Conservation (phyloP, 805 yeast genomes). For the Ogataea zsoltii region DNA sequence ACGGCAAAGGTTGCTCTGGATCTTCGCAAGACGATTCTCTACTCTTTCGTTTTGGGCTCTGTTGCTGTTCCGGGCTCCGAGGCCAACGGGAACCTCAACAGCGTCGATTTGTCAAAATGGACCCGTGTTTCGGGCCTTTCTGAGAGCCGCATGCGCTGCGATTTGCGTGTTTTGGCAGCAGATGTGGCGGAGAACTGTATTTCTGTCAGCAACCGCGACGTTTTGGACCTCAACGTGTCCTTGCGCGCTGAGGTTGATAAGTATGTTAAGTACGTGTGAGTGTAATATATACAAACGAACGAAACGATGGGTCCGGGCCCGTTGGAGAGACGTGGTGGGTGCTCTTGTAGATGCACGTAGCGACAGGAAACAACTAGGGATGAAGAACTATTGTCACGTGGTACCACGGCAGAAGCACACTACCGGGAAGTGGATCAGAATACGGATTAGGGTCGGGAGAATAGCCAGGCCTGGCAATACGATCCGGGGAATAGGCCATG, state of each 20-base stretch:
- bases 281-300: neutral
- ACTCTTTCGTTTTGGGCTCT: constrained; percentile 9
- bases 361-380: too few relatives aligned
- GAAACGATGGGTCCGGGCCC: too few relatives aligned
- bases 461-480: too few relatives aligned
- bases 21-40: constrained; percentile 5
- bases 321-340: too few relatives aligned
- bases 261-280: constrained; percentile 22
- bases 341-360: too few relatives aligned
- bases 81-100: neutral
- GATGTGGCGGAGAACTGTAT: constrained; percentile 2
- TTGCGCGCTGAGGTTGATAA: constrained; percentile 20
- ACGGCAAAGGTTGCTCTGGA: neutral
- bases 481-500: too few relatives aligned
- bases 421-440: too few relatives aligned
- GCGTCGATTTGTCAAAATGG: constrained; percentile 15
- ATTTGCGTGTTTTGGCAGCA: constrained; percentile 1
- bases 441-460: too few relatives aligned
- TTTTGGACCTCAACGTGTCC: constrained; percentile 10
- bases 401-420: too few relatives aligned
- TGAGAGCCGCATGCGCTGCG: constrained; percentile 4
- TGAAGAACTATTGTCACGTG: too few relatives aligned
- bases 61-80: neutral
- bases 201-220: constrained; percentile 4
- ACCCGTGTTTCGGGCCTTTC: constrained; percentile 20